A percentile compares a stretch with the other conserved stretches of the same genome.
phyloP scores from a whole-genome alignment of 2,329 filamentous ascomycete genomes.

The Sarocladium brachiariae region DNA sequence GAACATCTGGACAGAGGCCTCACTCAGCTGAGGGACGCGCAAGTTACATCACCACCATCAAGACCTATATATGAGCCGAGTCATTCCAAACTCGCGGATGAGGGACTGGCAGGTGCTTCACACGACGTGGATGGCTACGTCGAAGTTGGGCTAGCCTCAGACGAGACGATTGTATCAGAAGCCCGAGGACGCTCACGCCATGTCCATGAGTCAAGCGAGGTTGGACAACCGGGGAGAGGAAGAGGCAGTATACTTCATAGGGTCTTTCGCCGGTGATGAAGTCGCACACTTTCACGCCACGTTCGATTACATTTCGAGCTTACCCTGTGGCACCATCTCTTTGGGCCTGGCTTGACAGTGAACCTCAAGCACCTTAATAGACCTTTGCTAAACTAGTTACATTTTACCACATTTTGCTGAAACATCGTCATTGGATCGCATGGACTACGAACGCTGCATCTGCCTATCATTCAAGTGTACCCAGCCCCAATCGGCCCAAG shows the following conservation, averaged over 20 bases:
- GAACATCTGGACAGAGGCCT: conserved; percentile 40
- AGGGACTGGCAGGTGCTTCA: conserved; percentile 11
- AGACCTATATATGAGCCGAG: conserved; percentile 18
- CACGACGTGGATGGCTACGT: conserved; percentile 29
- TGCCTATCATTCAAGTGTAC: background rate
- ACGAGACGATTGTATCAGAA: background rate
- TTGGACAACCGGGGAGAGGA: conserved; percentile 16
- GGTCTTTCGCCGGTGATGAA: conserved; percentile 25
- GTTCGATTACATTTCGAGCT: too few species aligned
- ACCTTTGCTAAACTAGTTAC: too few species aligned
- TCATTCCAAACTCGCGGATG: conserved; percentile 23
- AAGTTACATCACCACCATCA: conserved; percentile 14
- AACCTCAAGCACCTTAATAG: too few species aligned
- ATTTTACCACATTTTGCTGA: too few species aligned
- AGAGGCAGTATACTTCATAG: conserved; percentile 28
- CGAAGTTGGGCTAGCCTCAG: conserved; percentile 17
- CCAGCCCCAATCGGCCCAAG: conserved; percentile 2
- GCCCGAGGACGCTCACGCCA: background rate
- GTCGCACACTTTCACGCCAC: background rate
- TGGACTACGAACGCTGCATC: background rate
- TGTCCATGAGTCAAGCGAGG: background rate
- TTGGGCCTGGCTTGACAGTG: too few species aligned
- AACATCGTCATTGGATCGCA: conserved; percentile 1
- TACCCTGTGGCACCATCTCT: background rate
- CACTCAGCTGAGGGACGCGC: conserved; percentile 32